Conservation (phyloP, 805 yeast species). For the Myxozyma mucilagina region DNA sequence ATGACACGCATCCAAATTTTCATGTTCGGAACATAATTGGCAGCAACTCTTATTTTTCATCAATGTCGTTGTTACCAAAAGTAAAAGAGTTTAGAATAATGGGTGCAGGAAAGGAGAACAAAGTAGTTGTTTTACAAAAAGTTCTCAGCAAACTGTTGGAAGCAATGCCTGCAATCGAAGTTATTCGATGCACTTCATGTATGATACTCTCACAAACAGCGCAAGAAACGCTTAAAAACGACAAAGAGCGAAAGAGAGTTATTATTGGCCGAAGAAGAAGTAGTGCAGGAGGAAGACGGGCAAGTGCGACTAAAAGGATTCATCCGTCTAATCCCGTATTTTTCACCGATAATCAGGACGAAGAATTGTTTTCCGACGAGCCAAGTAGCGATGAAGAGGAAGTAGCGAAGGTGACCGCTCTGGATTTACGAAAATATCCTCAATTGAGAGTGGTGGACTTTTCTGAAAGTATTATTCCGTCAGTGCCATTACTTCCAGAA, state of each 20-base stretch:
- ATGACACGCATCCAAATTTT: not conserved
- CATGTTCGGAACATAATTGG: not conserved
- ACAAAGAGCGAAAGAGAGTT: not conserved
- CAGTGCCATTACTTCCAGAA: not conserved
- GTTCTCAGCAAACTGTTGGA: not conserved
- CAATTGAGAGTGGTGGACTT: not conserved
- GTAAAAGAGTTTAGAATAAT: not conserved
- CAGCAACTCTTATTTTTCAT: not conserved
- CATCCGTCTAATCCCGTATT: slow-evolving; percentile 6
- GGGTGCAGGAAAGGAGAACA: slow-evolving; percentile 3
- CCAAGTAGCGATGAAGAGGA: not conserved
- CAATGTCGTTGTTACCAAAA: not conserved
- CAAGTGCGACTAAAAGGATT: not conserved
- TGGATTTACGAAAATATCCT: not conserved
- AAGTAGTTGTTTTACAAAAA: slow-evolving; percentile 1
- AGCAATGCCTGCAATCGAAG: not conserved
- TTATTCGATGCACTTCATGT: slow-evolving; percentile 1
- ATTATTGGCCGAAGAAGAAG: not conserved
- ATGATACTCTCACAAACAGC: not conserved
- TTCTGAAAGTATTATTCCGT: slow-evolving; percentile 4
- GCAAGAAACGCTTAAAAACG: not conserved
- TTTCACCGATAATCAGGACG: not conserved
- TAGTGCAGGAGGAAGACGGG: not conserved
- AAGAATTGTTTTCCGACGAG: not conserved
- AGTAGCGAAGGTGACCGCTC: not conserved